phyloP scores from a whole-genome alignment of 192 early-diverging fungal species.

The Rhizoclosmatium sp. region DNA sequence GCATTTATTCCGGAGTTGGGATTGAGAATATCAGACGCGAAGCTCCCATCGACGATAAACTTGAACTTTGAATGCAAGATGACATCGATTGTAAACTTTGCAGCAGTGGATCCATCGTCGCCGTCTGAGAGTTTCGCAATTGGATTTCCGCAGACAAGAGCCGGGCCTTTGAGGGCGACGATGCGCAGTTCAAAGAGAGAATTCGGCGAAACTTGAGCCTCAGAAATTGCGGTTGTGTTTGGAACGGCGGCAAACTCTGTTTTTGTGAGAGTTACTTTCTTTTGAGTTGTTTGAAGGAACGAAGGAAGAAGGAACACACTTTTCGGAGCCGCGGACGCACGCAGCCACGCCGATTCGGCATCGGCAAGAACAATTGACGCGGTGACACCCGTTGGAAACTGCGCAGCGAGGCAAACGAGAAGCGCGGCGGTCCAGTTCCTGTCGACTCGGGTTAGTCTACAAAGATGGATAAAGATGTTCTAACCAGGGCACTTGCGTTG shows the following conservation, averaged over 20 bases:
- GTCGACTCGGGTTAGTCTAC: neutral
- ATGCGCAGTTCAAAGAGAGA: neutral
- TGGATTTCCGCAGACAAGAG: neutral
- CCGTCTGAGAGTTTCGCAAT: neutral
- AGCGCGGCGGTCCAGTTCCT: slow-evolving; percentile 9
- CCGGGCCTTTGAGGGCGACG: neutral
- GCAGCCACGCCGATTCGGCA: slow-evolving; percentile 6
- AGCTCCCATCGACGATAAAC: neutral
- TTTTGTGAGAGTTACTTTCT: neutral
- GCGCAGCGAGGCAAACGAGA: neutral
- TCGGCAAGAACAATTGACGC: slow-evolving; percentile 4
- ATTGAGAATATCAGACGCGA: neutral
- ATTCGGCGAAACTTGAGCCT: neutral
- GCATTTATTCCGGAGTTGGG: no score
- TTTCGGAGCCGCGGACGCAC: neutral
- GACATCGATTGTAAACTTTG: slow-evolving; percentile 10
- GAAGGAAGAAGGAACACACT: neutral
- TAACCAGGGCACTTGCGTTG: no score
- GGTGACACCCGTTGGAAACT: slow-evolving; percentile 29
- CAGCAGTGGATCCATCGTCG: neutral
- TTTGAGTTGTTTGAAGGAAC: neutral
- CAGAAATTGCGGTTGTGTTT: neutral
- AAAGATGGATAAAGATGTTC: no score
- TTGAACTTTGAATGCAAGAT: slow-evolving; percentile 16
- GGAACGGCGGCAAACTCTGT: neutral